Evolutionary conservation across 192 early-diverging fungal genomes (phyloP).

Genomic region (Coemansia umbellata): DNA sequence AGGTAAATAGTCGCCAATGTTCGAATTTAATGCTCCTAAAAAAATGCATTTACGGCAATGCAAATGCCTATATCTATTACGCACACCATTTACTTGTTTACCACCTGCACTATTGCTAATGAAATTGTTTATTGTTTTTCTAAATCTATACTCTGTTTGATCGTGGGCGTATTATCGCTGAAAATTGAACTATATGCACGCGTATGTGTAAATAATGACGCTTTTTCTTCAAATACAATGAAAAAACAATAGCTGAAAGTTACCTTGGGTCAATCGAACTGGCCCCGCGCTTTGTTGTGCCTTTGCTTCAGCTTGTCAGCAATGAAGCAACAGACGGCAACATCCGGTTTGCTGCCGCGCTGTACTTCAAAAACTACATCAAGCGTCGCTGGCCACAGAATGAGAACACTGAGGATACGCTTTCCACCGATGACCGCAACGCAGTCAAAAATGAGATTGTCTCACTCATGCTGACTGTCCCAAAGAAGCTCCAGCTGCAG

Average conservation of each 20-base stretch:
- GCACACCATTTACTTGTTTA: too few species aligned
- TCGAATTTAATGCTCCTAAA: too few species aligned
- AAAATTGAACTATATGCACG: too few species aligned
- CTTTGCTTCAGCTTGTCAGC: constrained; percentile 73
- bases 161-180: too few species aligned
- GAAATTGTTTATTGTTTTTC: too few species aligned
- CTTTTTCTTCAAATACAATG: too few species aligned
- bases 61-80: too few species aligned
- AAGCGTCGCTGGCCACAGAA: constrained; percentile 74
- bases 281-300: constrained; percentile 62
- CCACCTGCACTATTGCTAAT: too few species aligned
- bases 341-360: constrained; percentile 72
- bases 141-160: constrained; percentile 7
- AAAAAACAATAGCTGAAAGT: constrained; percentile 55
- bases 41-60: too few species aligned
- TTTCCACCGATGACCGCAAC: constrained; percentile 60
- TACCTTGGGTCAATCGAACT: constrained; percentile 54
- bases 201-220: too few species aligned
- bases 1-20: constrained; percentile 25
- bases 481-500: constrained; percentile 77
- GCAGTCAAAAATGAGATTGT: constrained; percentile 85
- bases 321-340: constrained; percentile 55
- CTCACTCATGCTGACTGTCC: constrained; percentile 77
- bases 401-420: constrained; percentile 37
- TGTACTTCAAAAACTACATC: constrained; percentile 98